Conservation (phyloP, 169 alveolate genomes). For the Plasmodium adleri region DNA sequence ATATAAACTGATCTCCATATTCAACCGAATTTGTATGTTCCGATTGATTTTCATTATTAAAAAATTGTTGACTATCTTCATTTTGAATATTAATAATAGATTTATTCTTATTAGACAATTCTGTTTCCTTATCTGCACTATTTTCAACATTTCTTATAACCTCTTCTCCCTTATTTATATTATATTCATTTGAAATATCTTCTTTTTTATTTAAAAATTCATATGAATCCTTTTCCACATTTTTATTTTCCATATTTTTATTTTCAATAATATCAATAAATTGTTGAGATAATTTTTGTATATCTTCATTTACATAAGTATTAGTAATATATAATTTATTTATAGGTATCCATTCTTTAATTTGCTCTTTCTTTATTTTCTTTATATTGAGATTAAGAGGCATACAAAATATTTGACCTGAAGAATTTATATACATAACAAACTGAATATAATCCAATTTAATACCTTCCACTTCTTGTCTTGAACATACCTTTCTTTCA, state of each 20-base stretch:
- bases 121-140: no score
- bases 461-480: slow-evolving; percentile 72
- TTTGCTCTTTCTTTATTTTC: slow-evolving; percentile 4
- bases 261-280: slow-evolving; percentile 34
- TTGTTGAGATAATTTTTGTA: not conserved
- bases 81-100: no score
- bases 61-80: not conserved
- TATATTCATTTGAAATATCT: not conserved
- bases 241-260: not conserved
- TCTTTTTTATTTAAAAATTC: not conserved
- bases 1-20: not conserved
- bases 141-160: no score
- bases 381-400: slow-evolving; percentile 38
- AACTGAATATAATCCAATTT: slow-evolving; percentile 49
- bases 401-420: slow-evolving; percentile 64
- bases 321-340: slow-evolving; percentile 21
- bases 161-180: not conserved
- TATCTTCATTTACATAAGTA: slow-evolving; percentile 47
- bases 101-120: no score
- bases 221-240: not conserved
- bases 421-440: slow-evolving; percentile 37
- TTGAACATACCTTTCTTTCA: not conserved
- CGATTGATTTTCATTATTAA: not conserved
- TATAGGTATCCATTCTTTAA: slow-evolving; percentile 48
- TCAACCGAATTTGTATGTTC: not conserved